These are phyloP conservation scores for Fusarium sp. DNA, from an alignment of 2,329 filamentous ascomycete species.

Conservation along the genomic window DNA sequence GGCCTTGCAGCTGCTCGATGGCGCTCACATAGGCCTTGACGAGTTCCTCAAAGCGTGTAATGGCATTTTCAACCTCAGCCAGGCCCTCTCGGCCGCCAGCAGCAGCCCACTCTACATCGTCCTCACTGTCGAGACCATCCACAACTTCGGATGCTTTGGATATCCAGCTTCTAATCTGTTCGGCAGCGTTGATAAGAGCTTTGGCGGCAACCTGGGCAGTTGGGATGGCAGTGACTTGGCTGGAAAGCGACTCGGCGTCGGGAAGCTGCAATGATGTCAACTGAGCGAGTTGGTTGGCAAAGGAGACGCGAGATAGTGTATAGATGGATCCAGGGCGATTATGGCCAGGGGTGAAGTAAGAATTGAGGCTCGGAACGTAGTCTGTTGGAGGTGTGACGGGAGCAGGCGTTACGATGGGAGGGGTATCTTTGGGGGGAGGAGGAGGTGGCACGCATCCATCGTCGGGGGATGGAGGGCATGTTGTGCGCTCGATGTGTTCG, in stretches of 20 bases:
- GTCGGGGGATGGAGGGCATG: conserved; percentile 51
- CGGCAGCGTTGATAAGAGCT: conserved; percentile 83
- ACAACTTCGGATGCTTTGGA: conserved; percentile 90
- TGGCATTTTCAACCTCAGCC: conserved; percentile 75
- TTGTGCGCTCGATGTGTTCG: conserved; percentile 63
- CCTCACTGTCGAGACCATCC: conserved; percentile 86
- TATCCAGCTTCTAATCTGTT: conserved; percentile 95
- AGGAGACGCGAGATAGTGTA: conserved; percentile 88
- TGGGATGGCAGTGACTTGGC: conserved; percentile 82
- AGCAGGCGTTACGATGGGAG: conserved; percentile 45
- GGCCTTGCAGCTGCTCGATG: conserved; percentile 88
- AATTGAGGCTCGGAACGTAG: conserved; percentile 60
- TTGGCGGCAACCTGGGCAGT: conserved; percentile 84
- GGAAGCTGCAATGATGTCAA: conserved; percentile 90
- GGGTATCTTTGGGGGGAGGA: conserved; percentile 53
- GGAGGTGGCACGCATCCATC: conserved; percentile 50
- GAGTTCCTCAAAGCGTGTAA: conserved; percentile 83
- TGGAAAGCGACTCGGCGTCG: conserved; percentile 81
- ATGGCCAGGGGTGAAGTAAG: conserved; percentile 72
- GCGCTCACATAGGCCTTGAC: conserved; percentile 92
- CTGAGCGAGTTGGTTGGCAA: conserved; percentile 91
- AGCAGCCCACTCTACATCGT: conserved; percentile 97
- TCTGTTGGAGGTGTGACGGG: conserved; percentile 49
- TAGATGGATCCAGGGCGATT: conserved; percentile 86
- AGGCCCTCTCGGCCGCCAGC: conserved; percentile 82